phyloP scores from a whole-genome alignment of 2,329 filamentous ascomycete species.

The Basipetospora chlamydospora region DNA sequence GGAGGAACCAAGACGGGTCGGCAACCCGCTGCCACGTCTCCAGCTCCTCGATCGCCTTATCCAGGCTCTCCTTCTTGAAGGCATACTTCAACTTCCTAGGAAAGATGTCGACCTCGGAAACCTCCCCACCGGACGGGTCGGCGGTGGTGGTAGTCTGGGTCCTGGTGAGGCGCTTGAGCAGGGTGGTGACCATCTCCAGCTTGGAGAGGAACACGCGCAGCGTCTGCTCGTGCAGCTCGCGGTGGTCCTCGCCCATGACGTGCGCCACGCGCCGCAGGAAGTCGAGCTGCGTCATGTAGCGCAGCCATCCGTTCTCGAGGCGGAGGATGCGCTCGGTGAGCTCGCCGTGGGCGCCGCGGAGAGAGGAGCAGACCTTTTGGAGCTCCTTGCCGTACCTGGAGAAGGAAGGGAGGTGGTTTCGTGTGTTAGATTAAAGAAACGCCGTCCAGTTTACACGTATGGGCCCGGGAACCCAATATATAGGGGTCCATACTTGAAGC shows the following conservation, averaged over 20 bases:
- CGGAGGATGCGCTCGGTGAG: background rate
- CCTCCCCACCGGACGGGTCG: background rate
- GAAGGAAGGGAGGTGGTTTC: too few species aligned
- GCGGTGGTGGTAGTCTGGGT: background rate
- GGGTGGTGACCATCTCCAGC: background rate
- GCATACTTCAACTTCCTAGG: slow-evolving; percentile 7
- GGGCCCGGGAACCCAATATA: too few species aligned
- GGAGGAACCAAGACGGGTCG: slow-evolving; percentile 12
- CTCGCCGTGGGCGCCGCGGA: background rate
- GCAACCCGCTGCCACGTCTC: slow-evolving; percentile 12
- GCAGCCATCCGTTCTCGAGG: background rate
- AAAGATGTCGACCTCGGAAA: background rate
- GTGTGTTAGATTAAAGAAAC: too few species aligned
- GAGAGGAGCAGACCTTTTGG: background rate
- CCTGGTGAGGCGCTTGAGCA: background rate
- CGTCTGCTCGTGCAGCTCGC: background rate
- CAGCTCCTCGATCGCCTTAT: slow-evolving; percentile 10
- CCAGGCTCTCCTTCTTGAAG: slow-evolving; percentile 9
- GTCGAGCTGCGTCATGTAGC: background rate
- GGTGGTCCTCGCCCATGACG: background rate
- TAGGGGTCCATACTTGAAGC: too few species aligned
- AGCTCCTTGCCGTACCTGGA: background rate
- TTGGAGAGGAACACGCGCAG: background rate
- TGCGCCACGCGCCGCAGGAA: background rate
- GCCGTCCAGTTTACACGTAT: too few species aligned